Conservation (phyloP, 176 grass and related monocot species). For the Carex kokanica region DNA sequence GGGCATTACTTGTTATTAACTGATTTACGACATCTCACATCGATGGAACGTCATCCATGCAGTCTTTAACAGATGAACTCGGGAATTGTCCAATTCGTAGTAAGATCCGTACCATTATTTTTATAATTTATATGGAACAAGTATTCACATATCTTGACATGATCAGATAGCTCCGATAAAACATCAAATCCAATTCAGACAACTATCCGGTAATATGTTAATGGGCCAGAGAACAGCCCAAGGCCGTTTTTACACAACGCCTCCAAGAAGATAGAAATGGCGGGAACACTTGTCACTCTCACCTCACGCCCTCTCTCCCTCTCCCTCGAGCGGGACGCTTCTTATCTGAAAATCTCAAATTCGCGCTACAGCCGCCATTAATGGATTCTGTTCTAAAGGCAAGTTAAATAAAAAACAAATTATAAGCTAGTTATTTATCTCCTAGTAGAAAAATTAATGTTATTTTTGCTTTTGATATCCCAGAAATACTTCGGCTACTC, state of each 20-base stretch:
- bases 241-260: background rate
- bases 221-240: background rate
- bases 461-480: background rate
- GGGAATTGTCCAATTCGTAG: too few species aligned
- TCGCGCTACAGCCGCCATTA: background rate
- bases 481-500: conserved; percentile 74
- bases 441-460: background rate
- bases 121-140: too few species aligned
- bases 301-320: background rate
- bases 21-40: too few species aligned
- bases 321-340: conserved; percentile 13
- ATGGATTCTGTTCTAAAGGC: conserved; percentile 75
- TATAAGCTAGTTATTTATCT: conserved; percentile 36
- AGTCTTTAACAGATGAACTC: too few species aligned
- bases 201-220: background rate
- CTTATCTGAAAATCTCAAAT: background rate
- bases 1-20: too few species aligned
- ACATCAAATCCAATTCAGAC: too few species aligned
- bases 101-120: too few species aligned
- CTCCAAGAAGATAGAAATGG: conserved; percentile 21
- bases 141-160: too few species aligned
- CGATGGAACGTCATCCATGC: too few species aligned
- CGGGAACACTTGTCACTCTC: conserved; percentile 20
- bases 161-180: too few species aligned
- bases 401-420: background rate